Evolutionary conservation across 1,139 yeast species (phyloP).

Genomic region (Kurtzmaniella quercitrusa): DNA sequence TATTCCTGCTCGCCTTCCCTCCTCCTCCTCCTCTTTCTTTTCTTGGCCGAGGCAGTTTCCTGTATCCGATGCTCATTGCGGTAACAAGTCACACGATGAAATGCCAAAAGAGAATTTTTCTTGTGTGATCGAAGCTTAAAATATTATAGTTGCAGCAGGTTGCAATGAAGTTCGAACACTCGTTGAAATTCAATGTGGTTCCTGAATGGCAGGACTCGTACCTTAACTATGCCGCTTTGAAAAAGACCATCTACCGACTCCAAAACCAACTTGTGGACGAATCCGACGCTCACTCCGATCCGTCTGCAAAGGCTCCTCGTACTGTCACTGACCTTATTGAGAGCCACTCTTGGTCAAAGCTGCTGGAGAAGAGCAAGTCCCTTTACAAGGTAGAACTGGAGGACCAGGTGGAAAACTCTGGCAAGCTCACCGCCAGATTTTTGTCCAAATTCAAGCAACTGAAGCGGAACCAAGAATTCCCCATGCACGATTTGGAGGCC

Average conservation of each 20-base stretch:
- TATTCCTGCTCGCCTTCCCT: background rate
- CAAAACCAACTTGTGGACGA: conserved; percentile 34
- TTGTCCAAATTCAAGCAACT: background rate
- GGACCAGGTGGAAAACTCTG: conserved; percentile 4
- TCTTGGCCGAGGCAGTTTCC: background rate
- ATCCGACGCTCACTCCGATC: conserved; percentile 16
- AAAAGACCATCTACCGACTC: conserved; percentile 52
- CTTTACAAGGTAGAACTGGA: conserved; percentile 2
- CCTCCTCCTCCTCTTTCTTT: background rate
- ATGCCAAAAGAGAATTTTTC: conserved; percentile 1
- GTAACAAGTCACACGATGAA: conserved; percentile 6
- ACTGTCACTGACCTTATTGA: conserved; percentile 27
- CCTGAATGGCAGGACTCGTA: conserved; percentile 77
- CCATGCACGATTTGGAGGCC: conserved; percentile 5
- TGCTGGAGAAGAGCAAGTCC: conserved; percentile 1
- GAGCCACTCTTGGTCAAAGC: conserved; percentile 9
- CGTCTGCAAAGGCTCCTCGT: conserved; percentile 17
- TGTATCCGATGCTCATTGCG: background rate
- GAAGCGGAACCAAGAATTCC: conserved; percentile 1
- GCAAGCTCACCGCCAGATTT: conserved; percentile 1
- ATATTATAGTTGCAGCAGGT: background rate
- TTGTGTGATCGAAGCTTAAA: background rate
- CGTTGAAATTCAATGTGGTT: conserved; percentile 72
- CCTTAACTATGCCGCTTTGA: conserved; percentile 60
- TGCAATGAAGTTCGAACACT: conserved; percentile 67